Evolutionary conservation across 768 basidiomycete genomes (phyloP).

Genomic region (Agrocybe pediades): DNA sequence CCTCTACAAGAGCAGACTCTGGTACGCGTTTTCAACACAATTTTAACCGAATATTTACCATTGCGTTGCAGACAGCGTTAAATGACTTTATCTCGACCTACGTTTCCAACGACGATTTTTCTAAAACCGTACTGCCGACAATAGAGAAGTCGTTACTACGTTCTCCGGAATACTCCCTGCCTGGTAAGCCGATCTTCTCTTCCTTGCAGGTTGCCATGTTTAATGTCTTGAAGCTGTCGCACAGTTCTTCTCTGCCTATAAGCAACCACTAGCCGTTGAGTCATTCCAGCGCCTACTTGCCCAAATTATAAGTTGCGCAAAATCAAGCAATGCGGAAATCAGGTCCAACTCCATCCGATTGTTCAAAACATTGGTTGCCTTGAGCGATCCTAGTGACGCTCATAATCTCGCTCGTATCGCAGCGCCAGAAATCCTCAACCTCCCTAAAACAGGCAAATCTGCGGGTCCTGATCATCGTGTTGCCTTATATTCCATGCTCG

Average conservation of each 20-base stretch:
- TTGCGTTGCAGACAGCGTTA: slow-evolving; percentile 46
- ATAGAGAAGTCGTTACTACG: slow-evolving; percentile 82
- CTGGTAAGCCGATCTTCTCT: slow-evolving; percentile 46
- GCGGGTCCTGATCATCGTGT: slow-evolving; percentile 84
- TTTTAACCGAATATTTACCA: background rate
- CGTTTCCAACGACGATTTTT: slow-evolving; percentile 53
- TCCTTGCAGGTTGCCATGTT: background rate
- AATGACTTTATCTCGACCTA: slow-evolving; percentile 61
- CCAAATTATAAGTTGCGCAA: slow-evolving; percentile 66
- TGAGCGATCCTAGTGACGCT: slow-evolving; percentile 30
- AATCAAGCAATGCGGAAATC: slow-evolving; percentile 69
- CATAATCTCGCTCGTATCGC: slow-evolving; percentile 44
- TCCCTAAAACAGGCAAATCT: slow-evolving; percentile 85
- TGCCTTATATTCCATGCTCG: slow-evolving; percentile 79
- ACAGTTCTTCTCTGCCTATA: slow-evolving; percentile 58
- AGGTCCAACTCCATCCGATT: slow-evolving; percentile 58
- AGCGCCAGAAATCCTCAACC: slow-evolving; percentile 65
- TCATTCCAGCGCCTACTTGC: slow-evolving; percentile 56
- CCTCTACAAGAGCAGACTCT: slow-evolving; percentile 58
- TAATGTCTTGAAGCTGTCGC: slow-evolving; percentile 43
- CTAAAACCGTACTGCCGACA: slow-evolving; percentile 58
- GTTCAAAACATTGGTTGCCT: slow-evolving; percentile 50
- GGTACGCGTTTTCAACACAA: slow-evolving; percentile 37
- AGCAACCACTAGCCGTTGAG: slow-evolving; percentile 47
- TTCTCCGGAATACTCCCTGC: slow-evolving; percentile 78